Base-by-base conservation (phyloP, 192 early-diverging fungal genomes). In the Rhizoclosmatium sp. region DNA sequence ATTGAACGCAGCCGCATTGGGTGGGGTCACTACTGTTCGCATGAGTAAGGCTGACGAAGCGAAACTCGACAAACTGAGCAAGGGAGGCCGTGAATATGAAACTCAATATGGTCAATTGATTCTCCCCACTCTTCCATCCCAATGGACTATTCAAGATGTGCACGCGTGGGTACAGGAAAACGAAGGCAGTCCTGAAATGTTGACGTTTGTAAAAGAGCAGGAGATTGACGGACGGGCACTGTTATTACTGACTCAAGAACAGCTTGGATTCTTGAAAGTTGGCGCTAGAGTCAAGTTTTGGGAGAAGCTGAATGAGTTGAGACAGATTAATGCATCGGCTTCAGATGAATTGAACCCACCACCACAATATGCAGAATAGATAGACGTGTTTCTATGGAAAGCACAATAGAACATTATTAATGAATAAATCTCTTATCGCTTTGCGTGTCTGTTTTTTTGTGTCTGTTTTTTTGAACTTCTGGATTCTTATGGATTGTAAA, bases 161-260 rank as follows among this genome's bases (percentile, higher is more conserved):
- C 9, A 9, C 23, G 16, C 10, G 31, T 64, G 61, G 61, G 61
- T 64, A 7, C 19, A 7, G 19, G 7, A 10, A 9, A 10, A 64
- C 23, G 61, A 39, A 9, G 61, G 61, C 61, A n/a, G n/a, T 12
- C 7, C 12, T 12, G 61, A 64, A 16, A 64, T 64, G 61, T 7
- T 64, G 10, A 31, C 10, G 14, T 64, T 64, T 31, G 9, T 64
- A 7, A 31, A 39, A 23, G 61, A 39, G 39, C 16, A 64, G 61
- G 61, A 64, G 23, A 64, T 64, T 64, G 61, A 64, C 39, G 61
- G 61, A 31, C 14, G 39, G 16, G 61, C 23, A 31, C 23, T 64
- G n/a, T 64, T 64, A 31, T 31, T 16, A 31, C 10, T 64, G 14
- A 16, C 7, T 64, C 19, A 9, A 9, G 61, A 64, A 16, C 7